phyloP scores from a whole-genome alignment of 139 green algal genomes.

The Pleodorina starrii region DNA sequence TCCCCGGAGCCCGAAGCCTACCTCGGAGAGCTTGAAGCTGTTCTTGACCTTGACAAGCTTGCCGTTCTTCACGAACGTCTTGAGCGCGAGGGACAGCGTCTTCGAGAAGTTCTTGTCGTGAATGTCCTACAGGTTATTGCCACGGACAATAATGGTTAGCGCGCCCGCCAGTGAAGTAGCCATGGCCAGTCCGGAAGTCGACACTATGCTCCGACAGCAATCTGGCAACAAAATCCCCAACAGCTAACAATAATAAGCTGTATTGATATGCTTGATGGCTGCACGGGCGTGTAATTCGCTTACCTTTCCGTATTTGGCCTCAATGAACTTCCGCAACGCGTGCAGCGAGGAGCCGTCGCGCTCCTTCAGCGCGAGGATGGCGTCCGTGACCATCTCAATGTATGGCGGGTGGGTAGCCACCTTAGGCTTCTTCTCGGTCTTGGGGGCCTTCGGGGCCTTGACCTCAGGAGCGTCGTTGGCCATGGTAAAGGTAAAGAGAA shows the following conservation, averaged over 20 bases:
- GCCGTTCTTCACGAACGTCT: conserved; percentile 66
- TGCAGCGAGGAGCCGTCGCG: conserved; percentile 71
- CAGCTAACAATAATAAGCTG: too few relatives aligned
- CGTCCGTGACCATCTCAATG: conserved; percentile 59
- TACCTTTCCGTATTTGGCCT: conserved; percentile 70
- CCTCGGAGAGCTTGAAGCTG: conserved; percentile 77
- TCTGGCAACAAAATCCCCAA: too few relatives aligned
- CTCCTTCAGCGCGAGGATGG: conserved; percentile 87
- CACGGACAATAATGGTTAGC: not conserved
- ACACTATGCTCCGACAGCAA: too few relatives aligned
- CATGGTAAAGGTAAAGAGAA: not conserved
- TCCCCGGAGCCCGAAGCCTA: not conserved
- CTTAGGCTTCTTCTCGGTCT: conserved; percentile 44
- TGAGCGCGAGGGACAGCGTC: conserved; percentile 66
- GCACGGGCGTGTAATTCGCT: too few relatives aligned
- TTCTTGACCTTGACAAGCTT: conserved; percentile 85
- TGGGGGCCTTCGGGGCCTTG: conserved; percentile 29
- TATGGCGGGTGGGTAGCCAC: conserved; percentile 37
- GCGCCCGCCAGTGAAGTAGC: not conserved
- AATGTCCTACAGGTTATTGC: conserved; percentile 28
- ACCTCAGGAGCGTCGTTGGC: conserved; percentile 12
- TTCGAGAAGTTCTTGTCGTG: conserved; percentile 73
- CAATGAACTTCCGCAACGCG: conserved; percentile 89
- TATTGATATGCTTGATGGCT: too few relatives aligned
- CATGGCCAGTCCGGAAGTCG: not conserved